phyloP scores from a whole-genome alignment of 345 rosid genomes.

The Aquilaria sinensis region DNA sequence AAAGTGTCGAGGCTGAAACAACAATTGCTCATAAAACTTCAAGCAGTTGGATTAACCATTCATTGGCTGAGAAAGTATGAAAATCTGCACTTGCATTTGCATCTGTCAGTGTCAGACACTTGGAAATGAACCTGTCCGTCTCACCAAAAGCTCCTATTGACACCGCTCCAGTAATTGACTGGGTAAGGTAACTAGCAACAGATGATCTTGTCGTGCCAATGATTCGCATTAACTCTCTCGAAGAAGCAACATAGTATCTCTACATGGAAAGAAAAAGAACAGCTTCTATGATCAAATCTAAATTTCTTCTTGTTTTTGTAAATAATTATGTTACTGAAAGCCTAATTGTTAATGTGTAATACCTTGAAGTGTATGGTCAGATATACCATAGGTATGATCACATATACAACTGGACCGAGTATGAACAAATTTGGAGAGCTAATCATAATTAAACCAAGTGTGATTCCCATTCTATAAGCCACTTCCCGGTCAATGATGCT shows the following conservation, averaged over 20 bases:
- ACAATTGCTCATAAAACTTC: slow-evolving; percentile 44
- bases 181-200: slow-evolving; percentile 48
- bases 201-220: slow-evolving; percentile 56
- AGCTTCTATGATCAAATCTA: too few relatives aligned
- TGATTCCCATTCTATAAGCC: too few relatives aligned
- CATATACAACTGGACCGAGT: too few relatives aligned
- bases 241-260: slow-evolving; percentile 49
- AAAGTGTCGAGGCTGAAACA: slow-evolving; percentile 28
- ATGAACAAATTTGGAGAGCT: too few relatives aligned
- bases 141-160: slow-evolving; percentile 55
- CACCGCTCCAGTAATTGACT: slow-evolving; percentile 52
- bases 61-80: slow-evolving; percentile 43
- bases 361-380: too few relatives aligned
- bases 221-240: slow-evolving; percentile 54
- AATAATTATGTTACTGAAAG: too few relatives aligned
- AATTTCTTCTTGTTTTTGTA: too few relatives aligned
- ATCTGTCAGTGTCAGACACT: slow-evolving; percentile 39
- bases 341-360: too few relatives aligned
- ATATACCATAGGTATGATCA: too few relatives aligned
- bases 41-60: slow-evolving; percentile 58
- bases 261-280: slow-evolving; percentile 11
- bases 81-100: slow-evolving; percentile 50
- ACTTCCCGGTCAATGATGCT: too few relatives aligned
- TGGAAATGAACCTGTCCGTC: slow-evolving; percentile 45
- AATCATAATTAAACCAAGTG: too few relatives aligned